Percentiles rank a stretch among this genome's conserved stretches.
These are phyloP conservation scores for Penicillium simplicissimum DNA, from an alignment of 495 filamentous ascomycete species.

Conservation along the genomic window DNA sequence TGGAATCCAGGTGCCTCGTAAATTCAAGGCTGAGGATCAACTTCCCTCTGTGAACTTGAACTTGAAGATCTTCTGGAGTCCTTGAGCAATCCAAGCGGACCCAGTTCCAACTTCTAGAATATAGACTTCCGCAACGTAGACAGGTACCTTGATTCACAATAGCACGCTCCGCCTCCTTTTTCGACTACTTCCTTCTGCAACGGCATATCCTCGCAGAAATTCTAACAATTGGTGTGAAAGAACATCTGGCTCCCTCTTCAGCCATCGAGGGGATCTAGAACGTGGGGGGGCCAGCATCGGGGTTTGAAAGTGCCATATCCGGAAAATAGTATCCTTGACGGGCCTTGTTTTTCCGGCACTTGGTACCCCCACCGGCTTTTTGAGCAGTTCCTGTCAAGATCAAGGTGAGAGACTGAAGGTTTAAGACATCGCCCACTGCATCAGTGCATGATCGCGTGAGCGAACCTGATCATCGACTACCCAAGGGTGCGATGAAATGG, in stretches of 20 bases:
- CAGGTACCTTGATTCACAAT: not conserved
- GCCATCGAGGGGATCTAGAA: not conserved
- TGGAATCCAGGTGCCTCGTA: not conserved
- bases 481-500: not conserved
- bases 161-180: not conserved
- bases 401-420: not conserved
- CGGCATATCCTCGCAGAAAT: not conserved
- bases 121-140: not conserved
- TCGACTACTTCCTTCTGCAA: not conserved
- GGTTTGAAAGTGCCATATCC: not conserved
- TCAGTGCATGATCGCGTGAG: not conserved
- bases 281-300: constrained; percentile 1
- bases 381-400: not conserved
- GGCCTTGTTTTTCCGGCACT: not conserved
- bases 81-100: not conserved
- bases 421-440: not conserved
- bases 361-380: not conserved
- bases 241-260: not conserved
- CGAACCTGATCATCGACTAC: not conserved
- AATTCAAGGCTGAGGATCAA: not conserved
- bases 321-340: not conserved
- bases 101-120: not conserved
- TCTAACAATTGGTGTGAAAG: not conserved
- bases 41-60: not conserved
- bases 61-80: not conserved